Percentiles rank a stretch among this genome's conserved stretches.
Conservation (phyloP, 139 green algal species). For the Chlorella sorokiniana region DNA sequence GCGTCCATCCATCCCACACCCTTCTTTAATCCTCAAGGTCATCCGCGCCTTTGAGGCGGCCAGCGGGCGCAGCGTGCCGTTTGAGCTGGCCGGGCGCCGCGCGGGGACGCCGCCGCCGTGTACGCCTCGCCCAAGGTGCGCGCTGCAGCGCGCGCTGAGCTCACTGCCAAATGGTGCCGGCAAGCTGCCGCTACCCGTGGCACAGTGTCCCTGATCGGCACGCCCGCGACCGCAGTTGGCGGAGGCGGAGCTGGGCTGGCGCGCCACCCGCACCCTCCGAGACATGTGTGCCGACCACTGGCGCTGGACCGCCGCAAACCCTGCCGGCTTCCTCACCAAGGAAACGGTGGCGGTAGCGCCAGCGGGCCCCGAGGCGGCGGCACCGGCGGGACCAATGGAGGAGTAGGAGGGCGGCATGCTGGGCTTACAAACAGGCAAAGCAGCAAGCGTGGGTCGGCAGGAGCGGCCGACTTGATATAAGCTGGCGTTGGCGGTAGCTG, state of each 20-base stretch:
- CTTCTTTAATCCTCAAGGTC: neutral
- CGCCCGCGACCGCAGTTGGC: too few species aligned
- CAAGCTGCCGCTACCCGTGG: too few species aligned
- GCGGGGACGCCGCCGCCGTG: neutral
- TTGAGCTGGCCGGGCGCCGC: neutral
- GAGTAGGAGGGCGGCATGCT: too few species aligned
- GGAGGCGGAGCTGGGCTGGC: constrained; percentile 87
- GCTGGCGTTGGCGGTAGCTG: too few species aligned
- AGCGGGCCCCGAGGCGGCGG: too few species aligned
- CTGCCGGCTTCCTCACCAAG: constrained; percentile 74
- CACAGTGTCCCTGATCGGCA: too few species aligned
- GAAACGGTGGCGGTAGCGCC: neutral
- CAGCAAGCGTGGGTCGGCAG: too few species aligned
- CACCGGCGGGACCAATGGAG: too few species aligned
- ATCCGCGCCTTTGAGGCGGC: constrained; percentile 87
- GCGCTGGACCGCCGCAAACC: constrained; percentile 88
- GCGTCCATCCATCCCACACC: neutral
- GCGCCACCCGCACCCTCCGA: constrained; percentile 78
- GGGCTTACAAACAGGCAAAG: too few species aligned
- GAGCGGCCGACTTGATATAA: too few species aligned
- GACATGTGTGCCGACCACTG: constrained; percentile 96
- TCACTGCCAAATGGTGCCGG: too few species aligned
- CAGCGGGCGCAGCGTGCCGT: constrained; percentile 67
- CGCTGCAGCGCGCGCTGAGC: too few species aligned
- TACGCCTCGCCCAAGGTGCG: neutral